Evolutionary conservation across 2,329 filamentous ascomycete genomes (phyloP).

Genomic region (Scedosporium apiospermum): DNA sequence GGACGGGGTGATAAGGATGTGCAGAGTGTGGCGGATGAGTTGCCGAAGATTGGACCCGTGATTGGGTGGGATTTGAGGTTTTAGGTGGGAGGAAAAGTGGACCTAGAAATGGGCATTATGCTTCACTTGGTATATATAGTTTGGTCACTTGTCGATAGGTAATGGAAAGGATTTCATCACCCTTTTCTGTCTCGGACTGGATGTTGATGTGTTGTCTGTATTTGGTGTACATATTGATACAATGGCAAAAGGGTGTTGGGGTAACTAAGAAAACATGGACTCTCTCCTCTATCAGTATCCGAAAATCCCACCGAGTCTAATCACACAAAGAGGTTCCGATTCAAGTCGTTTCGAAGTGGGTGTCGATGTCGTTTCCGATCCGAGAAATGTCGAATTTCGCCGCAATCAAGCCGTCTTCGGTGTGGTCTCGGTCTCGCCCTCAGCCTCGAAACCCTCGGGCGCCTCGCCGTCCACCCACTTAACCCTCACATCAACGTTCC

Average conservation of each 20-base stretch:
- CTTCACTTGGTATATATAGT: not conserved
- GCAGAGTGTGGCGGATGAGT: conserved; percentile 90
- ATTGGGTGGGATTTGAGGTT: conserved; percentile 69
- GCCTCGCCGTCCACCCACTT: conserved; percentile 30
- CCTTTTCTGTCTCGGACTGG: not conserved
- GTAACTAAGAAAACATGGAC: not conserved
- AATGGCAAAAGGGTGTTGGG: not conserved
- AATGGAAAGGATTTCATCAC: not conserved
- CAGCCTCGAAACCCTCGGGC: conserved; percentile 17
- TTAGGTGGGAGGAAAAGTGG: conserved; percentile 19
- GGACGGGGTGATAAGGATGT: conserved; percentile 97
- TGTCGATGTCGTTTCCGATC: no score
- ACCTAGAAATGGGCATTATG: not conserved
- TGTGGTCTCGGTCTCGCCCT: conserved; percentile 1
- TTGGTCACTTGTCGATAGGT: not conserved
- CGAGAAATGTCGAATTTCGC: not conserved
- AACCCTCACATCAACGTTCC: conserved; percentile 27
- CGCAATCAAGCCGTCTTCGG: not conserved
- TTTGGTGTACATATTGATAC: conserved; percentile 6
- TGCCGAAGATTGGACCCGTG: conserved; percentile 78
- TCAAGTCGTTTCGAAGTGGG: not conserved
- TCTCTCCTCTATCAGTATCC: not conserved
- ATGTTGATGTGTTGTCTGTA: not conserved
- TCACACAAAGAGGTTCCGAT: not conserved
- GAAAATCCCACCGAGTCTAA: not conserved